These are phyloP conservation scores for Ogataea saltuana DNA, from an alignment of 805 yeast genomes.

Conservation along the genomic window DNA sequence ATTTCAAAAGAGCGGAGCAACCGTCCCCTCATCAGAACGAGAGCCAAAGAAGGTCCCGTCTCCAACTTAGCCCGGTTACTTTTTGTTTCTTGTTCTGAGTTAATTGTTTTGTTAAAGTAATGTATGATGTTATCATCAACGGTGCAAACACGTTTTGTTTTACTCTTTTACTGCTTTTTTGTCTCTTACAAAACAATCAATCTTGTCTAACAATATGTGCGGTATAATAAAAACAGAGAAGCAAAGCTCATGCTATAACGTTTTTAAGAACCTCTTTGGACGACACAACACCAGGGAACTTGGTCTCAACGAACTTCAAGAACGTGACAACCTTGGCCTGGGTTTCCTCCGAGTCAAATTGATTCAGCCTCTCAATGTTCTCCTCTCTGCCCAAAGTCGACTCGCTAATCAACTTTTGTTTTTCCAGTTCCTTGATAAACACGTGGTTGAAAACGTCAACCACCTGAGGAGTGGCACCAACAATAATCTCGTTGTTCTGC, in stretches of 20 bases:
- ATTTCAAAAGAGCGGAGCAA: neutral
- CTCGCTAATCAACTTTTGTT: conserved; percentile 65
- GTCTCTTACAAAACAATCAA: neutral
- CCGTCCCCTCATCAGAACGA: neutral
- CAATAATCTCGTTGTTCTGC: conserved; percentile 54
- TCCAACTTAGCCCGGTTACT: too few relatives aligned
- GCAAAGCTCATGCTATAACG: conserved; percentile 37
- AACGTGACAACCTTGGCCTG: conserved; percentile 65
- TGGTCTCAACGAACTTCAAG: conserved; percentile 68
- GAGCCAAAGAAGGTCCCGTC: too few relatives aligned
- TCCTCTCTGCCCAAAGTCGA: conserved; percentile 87
- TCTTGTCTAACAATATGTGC: neutral
- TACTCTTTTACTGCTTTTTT: neutral
- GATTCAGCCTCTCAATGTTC: conserved; percentile 73
- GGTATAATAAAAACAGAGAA: too few relatives aligned
- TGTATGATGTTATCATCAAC: conserved; percentile 7
- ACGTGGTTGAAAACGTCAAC: conserved; percentile 69
- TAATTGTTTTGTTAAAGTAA: conserved; percentile 10
- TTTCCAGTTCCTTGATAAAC: conserved; percentile 73
- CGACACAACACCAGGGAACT: conserved; percentile 63
- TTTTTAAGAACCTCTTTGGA: conserved; percentile 47
- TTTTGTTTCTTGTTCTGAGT: neutral
- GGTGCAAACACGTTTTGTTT: too few relatives aligned
- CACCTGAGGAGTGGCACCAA: conserved; percentile 58
- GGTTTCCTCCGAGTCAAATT: conserved; percentile 70